These are phyloP conservation scores for Colletotrichum australisinense DNA, from an alignment of 2,329 filamentous ascomycete species.

Conservation along the genomic window DNA sequence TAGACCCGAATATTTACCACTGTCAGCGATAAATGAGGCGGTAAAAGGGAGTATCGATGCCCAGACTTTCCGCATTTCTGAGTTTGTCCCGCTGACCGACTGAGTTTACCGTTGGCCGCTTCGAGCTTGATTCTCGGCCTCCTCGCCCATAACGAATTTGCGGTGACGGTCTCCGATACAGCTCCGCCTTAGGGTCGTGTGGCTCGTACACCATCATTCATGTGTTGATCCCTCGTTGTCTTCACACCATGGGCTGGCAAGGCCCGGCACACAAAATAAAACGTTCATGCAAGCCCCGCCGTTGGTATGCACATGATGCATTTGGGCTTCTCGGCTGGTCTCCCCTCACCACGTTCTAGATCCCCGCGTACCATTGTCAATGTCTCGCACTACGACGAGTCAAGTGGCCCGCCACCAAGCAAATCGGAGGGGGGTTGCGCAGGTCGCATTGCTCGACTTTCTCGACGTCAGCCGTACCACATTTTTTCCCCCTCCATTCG, in stretches of 20 bases:
- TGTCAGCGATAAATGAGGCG: neutral
- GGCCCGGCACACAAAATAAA: conserved; percentile 16
- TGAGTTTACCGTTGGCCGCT: neutral
- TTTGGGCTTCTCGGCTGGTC: conserved; percentile 9
- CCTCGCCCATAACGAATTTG: conserved; percentile 9
- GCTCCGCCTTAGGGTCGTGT: conserved; percentile 20
- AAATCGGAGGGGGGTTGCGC: neutral
- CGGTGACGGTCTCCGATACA: conserved; percentile 15
- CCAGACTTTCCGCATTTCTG: neutral
- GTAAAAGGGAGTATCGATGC: neutral
- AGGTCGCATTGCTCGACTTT: conserved; percentile 19
- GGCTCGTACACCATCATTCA: conserved; percentile 5
- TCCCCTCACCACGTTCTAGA: conserved; percentile 21
- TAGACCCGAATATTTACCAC: neutral
- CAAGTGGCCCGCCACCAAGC: conserved; percentile 31
- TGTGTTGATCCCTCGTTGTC: conserved; percentile 12
- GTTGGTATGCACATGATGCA: conserved; percentile 30
- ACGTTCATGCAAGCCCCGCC: conserved; percentile 34
- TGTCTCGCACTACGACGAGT: conserved; percentile 26
- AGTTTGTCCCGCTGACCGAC: neutral
- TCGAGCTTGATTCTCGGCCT: neutral
- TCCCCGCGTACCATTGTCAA: conserved; percentile 13
- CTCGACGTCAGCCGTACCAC: conserved; percentile 19
- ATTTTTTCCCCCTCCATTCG: neutral
- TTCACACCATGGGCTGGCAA: conserved; percentile 19